phyloP scores from a whole-genome alignment of 2,329 filamentous ascomycete genomes.

The Diplodia mutila region DNA sequence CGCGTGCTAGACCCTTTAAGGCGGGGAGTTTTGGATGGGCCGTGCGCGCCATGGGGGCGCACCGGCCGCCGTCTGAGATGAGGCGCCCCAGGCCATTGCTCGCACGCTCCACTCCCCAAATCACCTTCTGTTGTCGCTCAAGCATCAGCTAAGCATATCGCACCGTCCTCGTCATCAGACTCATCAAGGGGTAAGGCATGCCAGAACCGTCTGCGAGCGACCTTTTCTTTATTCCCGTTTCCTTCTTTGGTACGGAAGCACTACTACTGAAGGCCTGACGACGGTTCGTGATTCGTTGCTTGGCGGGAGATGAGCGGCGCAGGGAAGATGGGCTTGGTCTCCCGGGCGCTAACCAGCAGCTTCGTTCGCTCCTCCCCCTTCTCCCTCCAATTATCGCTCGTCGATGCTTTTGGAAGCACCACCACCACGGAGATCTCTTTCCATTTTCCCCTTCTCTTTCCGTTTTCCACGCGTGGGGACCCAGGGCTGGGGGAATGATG shows the following conservation, averaged over 20 bases:
- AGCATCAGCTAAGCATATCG: not conserved
- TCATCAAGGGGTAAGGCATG: not conserved
- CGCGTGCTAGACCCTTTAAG: not conserved
- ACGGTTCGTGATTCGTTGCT: not conserved
- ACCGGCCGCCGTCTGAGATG: not conserved
- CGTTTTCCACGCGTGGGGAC: not conserved
- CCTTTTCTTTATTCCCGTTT: not conserved
- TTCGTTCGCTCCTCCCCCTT: not conserved
- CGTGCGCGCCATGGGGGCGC: not conserved
- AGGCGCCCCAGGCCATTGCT: not conserved
- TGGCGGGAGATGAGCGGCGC: conserved; percentile 14
- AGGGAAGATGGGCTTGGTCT: not conserved
- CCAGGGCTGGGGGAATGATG: not conserved
- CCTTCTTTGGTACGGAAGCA: not conserved
- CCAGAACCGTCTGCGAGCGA: not conserved
- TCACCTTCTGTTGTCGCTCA: not conserved
- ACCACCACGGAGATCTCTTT: not conserved
- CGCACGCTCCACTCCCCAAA: not conserved
- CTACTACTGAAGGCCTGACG: not conserved
- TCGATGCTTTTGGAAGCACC: not conserved
- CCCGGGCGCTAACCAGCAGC: not conserved
- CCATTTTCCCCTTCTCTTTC: not conserved
- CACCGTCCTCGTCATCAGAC: not conserved
- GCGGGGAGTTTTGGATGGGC: not conserved
- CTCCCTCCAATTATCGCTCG: not conserved